phyloP scores from a whole-genome alignment of 202 grass and related monocot species.

The Miscanthus sacchariflorus region DNA sequence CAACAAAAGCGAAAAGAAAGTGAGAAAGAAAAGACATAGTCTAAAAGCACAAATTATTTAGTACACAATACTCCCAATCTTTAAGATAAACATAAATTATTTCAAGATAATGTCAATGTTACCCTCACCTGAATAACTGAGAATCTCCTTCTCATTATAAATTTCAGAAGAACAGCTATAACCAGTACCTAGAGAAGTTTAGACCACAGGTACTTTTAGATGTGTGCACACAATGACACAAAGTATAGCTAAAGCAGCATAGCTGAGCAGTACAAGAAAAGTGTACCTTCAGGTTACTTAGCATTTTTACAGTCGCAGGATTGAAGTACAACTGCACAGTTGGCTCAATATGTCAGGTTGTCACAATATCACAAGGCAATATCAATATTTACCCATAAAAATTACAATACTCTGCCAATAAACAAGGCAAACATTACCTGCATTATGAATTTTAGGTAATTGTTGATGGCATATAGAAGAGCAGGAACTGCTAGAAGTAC shows the following conservation, averaged over 20 bases:
- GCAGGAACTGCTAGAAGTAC: conserved; percentile 94
- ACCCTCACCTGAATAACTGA: conserved; percentile 89
- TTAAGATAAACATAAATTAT: conserved; percentile 29
- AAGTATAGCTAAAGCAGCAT: conserved; percentile 25
- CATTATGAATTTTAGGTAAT: conserved; percentile 99
- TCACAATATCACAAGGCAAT: conserved; percentile 35
- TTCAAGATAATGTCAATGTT: conserved; percentile 11
- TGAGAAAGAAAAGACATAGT: background rate
- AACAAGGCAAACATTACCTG: conserved; percentile 70
- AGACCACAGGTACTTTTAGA: conserved; percentile 38
- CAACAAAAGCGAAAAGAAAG: background rate
- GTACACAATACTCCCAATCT: conserved; percentile 1
- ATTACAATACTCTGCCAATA: conserved; percentile 28
- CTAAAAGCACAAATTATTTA: conserved; percentile 12
- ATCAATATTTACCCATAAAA: conserved; percentile 39
- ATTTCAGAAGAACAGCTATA: conserved; percentile 91
- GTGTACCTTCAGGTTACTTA: conserved; percentile 92
- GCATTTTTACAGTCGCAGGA: conserved; percentile 94
- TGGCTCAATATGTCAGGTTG: conserved; percentile 39
- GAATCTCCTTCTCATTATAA: conserved; percentile 91
- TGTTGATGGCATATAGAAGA: conserved; percentile 95
- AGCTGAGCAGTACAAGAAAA: conserved; percentile 31
- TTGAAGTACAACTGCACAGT: conserved; percentile 94
- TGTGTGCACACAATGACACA: background rate
- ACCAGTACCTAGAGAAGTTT: conserved; percentile 78